Evolutionary conservation across 495 filamentous ascomycete genomes (phyloP).

Genomic region (Tetracladium marchalianum): DNA sequence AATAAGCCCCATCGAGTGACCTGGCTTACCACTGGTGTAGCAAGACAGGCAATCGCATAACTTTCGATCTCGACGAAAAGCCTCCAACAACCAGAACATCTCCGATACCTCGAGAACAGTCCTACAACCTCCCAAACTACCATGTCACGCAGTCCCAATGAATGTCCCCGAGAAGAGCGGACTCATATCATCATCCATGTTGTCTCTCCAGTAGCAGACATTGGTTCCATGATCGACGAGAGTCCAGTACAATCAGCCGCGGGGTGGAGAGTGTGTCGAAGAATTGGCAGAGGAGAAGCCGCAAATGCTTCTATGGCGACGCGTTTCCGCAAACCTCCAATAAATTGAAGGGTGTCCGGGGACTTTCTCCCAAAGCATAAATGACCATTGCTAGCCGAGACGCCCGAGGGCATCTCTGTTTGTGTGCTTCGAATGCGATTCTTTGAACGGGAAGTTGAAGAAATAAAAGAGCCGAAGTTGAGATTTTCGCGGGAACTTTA

Average conservation of each 20-base stretch:
- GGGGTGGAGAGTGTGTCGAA: constrained; percentile 44
- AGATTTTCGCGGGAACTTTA: constrained; percentile 18
- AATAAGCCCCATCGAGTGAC: constrained; percentile 99
- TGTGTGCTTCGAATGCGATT: constrained; percentile 99
- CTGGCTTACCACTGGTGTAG: constrained; percentile 37
- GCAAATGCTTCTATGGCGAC: constrained; percentile 96
- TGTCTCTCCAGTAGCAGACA: constrained; percentile 30
- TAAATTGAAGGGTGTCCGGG: constrained; percentile 73
- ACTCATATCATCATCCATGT: constrained; percentile 82
- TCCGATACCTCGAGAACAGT: constrained; percentile 19
- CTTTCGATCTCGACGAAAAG: constrained; percentile 90
- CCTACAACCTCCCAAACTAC: constrained; percentile 27
- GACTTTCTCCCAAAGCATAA: constrained; percentile 99
- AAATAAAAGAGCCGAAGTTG: constrained; percentile 21
- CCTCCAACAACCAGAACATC: constrained; percentile 22
- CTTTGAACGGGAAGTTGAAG: constrained; percentile 78
- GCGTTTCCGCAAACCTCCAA: constrained; percentile 79
- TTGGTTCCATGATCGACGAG: constrained; percentile 14
- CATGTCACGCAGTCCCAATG: constrained; percentile 20
- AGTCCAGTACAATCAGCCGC: constrained; percentile 19
- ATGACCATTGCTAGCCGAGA: constrained; percentile 27
- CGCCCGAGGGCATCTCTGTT: constrained; percentile 55
- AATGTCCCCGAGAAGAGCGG: constrained; percentile 42
- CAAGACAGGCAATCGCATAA: constrained; percentile 88
- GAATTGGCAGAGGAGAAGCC: constrained; percentile 40